A percentile compares a stretch with the other conserved stretches of the same genome.
Evolutionary conservation across 768 basidiomycete species (phyloP).

Genomic region (Podaxis sp.): DNA sequence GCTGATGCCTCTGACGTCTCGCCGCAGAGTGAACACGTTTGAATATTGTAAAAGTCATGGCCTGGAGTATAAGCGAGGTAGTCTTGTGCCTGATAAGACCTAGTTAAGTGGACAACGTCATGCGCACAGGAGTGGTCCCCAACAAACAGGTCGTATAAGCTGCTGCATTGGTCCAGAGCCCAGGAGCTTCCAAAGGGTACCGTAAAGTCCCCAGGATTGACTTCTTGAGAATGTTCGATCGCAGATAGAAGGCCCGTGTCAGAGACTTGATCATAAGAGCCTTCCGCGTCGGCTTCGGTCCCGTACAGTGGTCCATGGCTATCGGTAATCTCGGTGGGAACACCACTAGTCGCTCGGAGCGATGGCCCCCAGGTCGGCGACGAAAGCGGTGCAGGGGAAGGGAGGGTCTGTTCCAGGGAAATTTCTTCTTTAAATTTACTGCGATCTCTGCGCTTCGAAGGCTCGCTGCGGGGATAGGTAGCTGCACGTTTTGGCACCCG

Average conservation of each 20-base stretch:
- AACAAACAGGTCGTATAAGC: constrained; percentile 8
- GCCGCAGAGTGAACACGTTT: background rate
- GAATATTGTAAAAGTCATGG: background rate
- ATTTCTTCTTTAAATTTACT: background rate
- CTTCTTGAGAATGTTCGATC: background rate
- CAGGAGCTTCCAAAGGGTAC: constrained; percentile 5
- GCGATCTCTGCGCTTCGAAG: background rate
- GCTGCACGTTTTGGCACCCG: constrained; percentile 17
- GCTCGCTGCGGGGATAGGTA: constrained; percentile 12
- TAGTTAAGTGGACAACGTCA: background rate
- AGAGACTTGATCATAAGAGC: constrained; percentile 8
- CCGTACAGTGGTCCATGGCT: background rate
- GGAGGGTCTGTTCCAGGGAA: background rate
- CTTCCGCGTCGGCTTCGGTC: background rate
- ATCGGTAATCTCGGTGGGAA: background rate
- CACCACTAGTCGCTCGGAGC: background rate
- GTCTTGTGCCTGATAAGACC: background rate
- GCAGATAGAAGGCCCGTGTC: constrained; percentile 3
- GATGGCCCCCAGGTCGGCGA: background rate
- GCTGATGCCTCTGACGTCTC: background rate
- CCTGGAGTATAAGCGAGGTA: background rate
- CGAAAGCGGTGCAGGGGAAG: background rate
- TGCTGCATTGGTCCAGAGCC: constrained; percentile 14
- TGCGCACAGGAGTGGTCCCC: background rate
- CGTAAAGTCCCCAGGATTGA: constrained; percentile 2